Percentiles rank a stretch among this genome's conserved stretches.
These are phyloP conservation scores for Ascochyta rabiei DNA, from an alignment of 2,329 filamentous ascomycete genomes.

Conservation along the genomic window DNA sequence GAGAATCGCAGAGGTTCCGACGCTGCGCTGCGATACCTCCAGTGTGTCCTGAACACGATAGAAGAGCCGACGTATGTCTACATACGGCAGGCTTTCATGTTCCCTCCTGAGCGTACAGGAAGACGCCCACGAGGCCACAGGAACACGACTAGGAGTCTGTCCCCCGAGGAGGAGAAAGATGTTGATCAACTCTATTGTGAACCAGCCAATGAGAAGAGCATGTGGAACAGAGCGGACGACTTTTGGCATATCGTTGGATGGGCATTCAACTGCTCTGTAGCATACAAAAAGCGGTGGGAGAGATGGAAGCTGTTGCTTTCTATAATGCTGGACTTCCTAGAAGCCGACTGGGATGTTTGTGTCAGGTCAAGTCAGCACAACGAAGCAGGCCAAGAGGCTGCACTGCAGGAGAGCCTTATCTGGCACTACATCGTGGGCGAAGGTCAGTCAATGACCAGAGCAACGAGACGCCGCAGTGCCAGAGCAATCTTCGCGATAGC, in stretches of 20 bases:
- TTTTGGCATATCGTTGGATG: constrained; percentile 91
- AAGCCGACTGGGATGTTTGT: constrained; percentile 70
- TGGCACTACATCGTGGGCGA: constrained; percentile 61
- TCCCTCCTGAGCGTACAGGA: constrained; percentile 50
- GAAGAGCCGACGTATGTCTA: constrained; percentile 71
- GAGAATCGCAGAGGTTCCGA: constrained; percentile 69
- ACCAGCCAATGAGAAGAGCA: constrained; percentile 65
- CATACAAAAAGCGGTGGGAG: constrained; percentile 75
- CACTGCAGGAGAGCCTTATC: constrained; percentile 63
- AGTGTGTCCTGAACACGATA: constrained; percentile 66
- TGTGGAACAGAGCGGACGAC: constrained; percentile 80
- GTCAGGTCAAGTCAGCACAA: constrained; percentile 39
- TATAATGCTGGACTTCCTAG: constrained; percentile 78
- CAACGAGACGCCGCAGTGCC: constrained; percentile 61
- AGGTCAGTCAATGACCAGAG: constrained; percentile 39
- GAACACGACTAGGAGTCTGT: constrained; percentile 30
- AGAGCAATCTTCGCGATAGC: constrained; percentile 73
- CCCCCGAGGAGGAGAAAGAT: constrained; percentile 45
- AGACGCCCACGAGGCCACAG: constrained; percentile 27
- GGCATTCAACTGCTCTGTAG: constrained; percentile 87
- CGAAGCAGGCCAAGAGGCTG: constrained; percentile 18
- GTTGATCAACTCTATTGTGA: constrained; percentile 52
- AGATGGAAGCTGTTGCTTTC: constrained; percentile 82
- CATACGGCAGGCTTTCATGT: constrained; percentile 74
- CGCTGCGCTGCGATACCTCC: constrained; percentile 72